Conservation (phyloP, 2,329 filamentous ascomycete genomes). For the Aphanocladium album region DNA sequence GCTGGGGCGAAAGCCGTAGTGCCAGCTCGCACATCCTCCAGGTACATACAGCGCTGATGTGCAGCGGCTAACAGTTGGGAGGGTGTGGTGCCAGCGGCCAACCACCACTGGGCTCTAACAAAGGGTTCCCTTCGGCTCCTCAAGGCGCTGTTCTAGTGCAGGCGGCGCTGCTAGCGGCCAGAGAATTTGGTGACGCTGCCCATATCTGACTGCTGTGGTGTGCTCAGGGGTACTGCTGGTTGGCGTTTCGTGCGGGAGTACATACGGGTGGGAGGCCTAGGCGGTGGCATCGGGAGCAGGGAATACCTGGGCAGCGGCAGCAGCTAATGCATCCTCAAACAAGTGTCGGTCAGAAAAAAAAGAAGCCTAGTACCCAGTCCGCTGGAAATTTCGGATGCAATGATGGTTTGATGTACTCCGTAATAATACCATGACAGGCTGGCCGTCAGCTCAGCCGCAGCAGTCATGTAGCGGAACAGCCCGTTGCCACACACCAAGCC, state of each 20-base stretch:
- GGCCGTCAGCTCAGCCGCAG: slow-evolving; percentile 5
- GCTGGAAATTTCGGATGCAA: not conserved
- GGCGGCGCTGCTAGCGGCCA: not conserved
- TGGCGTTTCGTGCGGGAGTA: not conserved
- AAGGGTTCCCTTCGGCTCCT: not conserved
- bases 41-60: not conserved
- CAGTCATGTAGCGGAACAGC: not conserved
- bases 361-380: not conserved
- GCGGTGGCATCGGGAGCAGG: not conserved
- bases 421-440: not conserved
- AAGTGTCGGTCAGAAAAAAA: not conserved
- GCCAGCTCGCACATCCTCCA: not conserved
- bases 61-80: not conserved
- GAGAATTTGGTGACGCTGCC: not conserved
- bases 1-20: not conserved
- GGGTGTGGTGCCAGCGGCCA: not conserved
- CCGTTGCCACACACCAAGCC: not conserved
- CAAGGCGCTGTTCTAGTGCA: not conserved
- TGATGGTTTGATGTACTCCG: not conserved
- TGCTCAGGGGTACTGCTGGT: not conserved
- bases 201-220: not conserved
- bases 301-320: not conserved
- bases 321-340: not conserved
- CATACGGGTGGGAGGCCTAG: not conserved
- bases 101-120: too few species aligned